Percentiles rank a stretch among this genome's conserved stretches.
phyloP scores from a whole-genome alignment of 352 stramenopile genomes.

The Pythium folliculosum region DNA sequence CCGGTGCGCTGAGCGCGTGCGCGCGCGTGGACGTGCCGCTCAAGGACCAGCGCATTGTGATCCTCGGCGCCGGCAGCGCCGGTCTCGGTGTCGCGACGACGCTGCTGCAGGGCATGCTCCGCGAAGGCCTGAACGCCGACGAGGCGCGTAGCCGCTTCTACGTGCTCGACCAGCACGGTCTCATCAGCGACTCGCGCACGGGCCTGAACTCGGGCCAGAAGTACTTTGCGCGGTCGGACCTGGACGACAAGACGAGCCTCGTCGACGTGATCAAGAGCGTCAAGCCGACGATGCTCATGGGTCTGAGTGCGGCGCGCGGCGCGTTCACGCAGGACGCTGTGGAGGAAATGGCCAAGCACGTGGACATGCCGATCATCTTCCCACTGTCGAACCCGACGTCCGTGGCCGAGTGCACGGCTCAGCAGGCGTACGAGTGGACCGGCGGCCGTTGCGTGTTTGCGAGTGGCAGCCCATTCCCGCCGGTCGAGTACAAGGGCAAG shows the following conservation, averaged over 20 bases:
- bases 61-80: conserved; percentile 93
- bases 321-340: conserved; percentile 88
- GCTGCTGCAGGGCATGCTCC: conserved; percentile 91
- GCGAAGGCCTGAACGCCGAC: conserved; percentile 67
- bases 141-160: conserved; percentile 78
- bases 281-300: conserved; percentile 96
- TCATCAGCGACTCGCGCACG: conserved; percentile 51
- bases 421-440: conserved; percentile 97
- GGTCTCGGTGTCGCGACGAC: conserved; percentile 94
- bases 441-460: conserved; percentile 95
- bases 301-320: conserved; percentile 85
- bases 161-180: conserved; percentile 77
- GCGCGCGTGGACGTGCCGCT: conserved; percentile 75
- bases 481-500: conserved; percentile 88
- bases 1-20: conserved; percentile 83
- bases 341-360: conserved; percentile 88
- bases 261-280: conserved; percentile 82
- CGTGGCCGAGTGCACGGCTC: conserved; percentile 95
- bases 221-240: conserved; percentile 72
- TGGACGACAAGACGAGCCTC: conserved; percentile 74
- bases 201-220: conserved; percentile 75
- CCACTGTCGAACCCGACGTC: conserved; percentile 96
- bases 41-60: conserved; percentile 94
- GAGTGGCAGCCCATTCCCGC: conserved; percentile 94
- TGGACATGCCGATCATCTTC: conserved; percentile 94